These are phyloP conservation scores for Ambrosia hybrid DNA, from an alignment of 140 eudicot genomes.

Conservation along the genomic window DNA sequence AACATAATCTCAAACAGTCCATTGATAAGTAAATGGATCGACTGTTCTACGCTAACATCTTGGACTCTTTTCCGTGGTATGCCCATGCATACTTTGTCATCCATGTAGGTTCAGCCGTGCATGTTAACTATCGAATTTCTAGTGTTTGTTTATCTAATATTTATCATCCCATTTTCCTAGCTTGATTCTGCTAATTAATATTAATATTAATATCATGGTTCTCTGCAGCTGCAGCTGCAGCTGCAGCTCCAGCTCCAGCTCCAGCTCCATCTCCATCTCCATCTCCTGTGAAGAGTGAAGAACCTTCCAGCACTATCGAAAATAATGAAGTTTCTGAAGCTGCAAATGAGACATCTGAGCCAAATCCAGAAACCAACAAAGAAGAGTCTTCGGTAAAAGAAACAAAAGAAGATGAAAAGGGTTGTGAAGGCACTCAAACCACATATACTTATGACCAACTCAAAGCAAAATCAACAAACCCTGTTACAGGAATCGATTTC, in stretches of 20 bases:
- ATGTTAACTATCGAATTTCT: no score
- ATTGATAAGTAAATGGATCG: not conserved
- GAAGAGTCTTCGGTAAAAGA: conserved; percentile 51
- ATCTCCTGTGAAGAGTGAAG: conserved; percentile 34
- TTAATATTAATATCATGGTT: not conserved
- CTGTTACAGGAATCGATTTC: conserved; percentile 75
- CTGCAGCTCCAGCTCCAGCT: not conserved
- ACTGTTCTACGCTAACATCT: no score
- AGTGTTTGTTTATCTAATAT: conserved; percentile 1
- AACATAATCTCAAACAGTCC: not conserved
- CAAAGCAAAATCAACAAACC: conserved; percentile 72
- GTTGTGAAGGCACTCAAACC: conserved; percentile 46
- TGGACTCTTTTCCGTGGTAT: no score
- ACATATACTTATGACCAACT: conserved; percentile 64
- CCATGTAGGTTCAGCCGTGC: no score
- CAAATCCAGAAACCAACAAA: conserved; percentile 38
- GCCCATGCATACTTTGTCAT: not conserved
- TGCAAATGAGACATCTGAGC: conserved; percentile 33
- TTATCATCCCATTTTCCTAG: not conserved
- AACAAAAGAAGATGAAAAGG: conserved; percentile 45
- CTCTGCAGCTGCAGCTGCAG: conserved; percentile 29
- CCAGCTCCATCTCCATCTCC: conserved; percentile 34
- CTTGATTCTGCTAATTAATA: conserved; percentile 2
- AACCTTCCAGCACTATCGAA: conserved; percentile 16
- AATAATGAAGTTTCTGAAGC: conserved; percentile 32